phyloP scores from a whole-genome alignment of 345 rosid genomes.

The Draba incana region DNA sequence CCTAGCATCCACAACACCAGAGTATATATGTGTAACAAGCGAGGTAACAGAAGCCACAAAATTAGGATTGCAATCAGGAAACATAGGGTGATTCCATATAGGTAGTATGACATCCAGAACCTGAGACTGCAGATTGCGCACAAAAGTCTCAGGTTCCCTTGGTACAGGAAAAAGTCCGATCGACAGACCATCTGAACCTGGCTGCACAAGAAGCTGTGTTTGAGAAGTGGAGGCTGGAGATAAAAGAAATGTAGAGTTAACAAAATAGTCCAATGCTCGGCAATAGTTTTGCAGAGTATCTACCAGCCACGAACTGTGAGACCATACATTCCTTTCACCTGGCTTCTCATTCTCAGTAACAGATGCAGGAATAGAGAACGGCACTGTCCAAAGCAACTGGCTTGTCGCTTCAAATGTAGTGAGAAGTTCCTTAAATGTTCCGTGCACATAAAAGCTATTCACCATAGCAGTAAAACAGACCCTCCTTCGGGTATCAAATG shows the following conservation, averaged over 20 bases:
- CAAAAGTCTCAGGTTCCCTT: constrained; percentile 87
- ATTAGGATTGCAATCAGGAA: constrained; percentile 75
- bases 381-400: constrained; percentile 81
- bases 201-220: constrained; percentile 89
- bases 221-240: constrained; percentile 76
- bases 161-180: constrained; percentile 92
- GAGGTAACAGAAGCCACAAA: constrained; percentile 77
- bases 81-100: constrained; percentile 84
- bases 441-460: constrained; percentile 90
- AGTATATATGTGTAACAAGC: constrained; percentile 75
- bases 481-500: constrained; percentile 80
- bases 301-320: constrained; percentile 73
- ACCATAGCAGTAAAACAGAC: constrained; percentile 87
- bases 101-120: constrained; percentile 88
- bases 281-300: constrained; percentile 86
- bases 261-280: constrained; percentile 82
- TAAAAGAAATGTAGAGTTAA: constrained; percentile 70
- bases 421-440: constrained; percentile 84
- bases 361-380: constrained; percentile 55
- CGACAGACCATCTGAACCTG: constrained; percentile 82
- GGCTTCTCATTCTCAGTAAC: constrained; percentile 67
- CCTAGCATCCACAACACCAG: constrained; percentile 89
- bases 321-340: constrained; percentile 64
- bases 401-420: constrained; percentile 97
- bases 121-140: constrained; percentile 85